Percentiles rank a stretch among this genome's conserved stretches.
phyloP scores from a whole-genome alignment of 331 rosid species.

The Spiraea crenata region DNA sequence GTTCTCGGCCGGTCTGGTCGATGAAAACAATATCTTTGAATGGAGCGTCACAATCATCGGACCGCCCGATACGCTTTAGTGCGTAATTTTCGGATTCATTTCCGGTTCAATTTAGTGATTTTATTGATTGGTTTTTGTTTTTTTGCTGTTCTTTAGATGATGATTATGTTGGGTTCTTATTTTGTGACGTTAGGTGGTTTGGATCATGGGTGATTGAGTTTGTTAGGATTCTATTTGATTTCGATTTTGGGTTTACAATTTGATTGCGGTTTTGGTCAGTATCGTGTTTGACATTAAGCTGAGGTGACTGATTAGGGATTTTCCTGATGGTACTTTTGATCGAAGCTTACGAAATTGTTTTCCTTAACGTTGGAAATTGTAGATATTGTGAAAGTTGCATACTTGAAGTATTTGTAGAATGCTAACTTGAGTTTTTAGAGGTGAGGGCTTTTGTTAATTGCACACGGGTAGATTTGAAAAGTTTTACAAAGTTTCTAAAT shows the following conservation, averaged over 20 bases:
- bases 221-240: slow-evolving; percentile 10
- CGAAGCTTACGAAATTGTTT: neutral
- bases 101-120: neutral
- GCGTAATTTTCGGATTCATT: slow-evolving; percentile 16
- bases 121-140: slow-evolving; percentile 24
- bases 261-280: slow-evolving; percentile 11
- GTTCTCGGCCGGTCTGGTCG: slow-evolving; percentile 94
- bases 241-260: neutral
- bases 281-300: neutral
- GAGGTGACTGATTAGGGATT: slow-evolving; percentile 15
- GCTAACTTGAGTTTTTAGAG: neutral
- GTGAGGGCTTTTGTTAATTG: neutral
- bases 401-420: neutral
- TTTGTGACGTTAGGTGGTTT: slow-evolving; percentile 7
- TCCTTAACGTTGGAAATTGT: neutral
- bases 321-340: neutral
- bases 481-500: neutral
- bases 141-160: slow-evolving; percentile 12
- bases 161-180: neutral
- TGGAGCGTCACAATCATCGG: slow-evolving; percentile 99
- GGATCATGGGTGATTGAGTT: slow-evolving; percentile 19
- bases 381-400: neutral
- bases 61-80: slow-evolving; percentile 99
- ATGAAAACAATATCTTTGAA: slow-evolving; percentile 83
- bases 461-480: neutral